Evolutionary conservation across 2,329 filamentous ascomycete species (phyloP), one percentile per base, ranked within the genome.

Genomic region (Chrysoporthe cubensis): DNA sequence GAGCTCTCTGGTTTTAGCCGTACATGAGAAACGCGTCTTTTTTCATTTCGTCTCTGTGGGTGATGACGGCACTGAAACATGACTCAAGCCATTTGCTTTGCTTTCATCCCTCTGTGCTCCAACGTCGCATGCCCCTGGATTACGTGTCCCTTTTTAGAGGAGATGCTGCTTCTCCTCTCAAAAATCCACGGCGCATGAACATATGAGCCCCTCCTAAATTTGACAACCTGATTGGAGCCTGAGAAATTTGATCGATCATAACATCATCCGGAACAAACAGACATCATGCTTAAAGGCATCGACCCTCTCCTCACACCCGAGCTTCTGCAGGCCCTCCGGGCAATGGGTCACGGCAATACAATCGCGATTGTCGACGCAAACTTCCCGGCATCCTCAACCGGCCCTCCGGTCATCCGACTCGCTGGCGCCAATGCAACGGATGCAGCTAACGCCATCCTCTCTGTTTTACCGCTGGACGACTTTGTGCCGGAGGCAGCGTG

Each of bases 391-490:
- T 44, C 64, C 3, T 56, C 64, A 6, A 46, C 57, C n/a, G 57
- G 64, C 16, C 64, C 48, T 7, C 64, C 57, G 3, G 64, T 66
- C 9, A 59, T 66, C 48, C 64, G 64, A 8, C 64, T 66, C 48
- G 64, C 64, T 8, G 64, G 64, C 4, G 57, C 64, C 21, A 66
- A 21, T 26, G 64, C 64, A 26, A 66, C 58, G 5, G 57, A 62
- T 5, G 58, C 64, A n/a, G 64, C 64, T 40, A 50, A 66, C 37
- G 64, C 64, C 4, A 66, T 66, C 48, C 64, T 66, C 58, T 66
- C 64, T 5, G 58, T 66, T 11, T 16, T 66, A 37, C 64, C 64
- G 7, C 40, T 66, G 16, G 64, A 66, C 57, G 58, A 62, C 48
- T 66, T 66, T n/a, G 64, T 66, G 3, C 21, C 46, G 21, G 46